These are phyloP conservation scores for Penicillium sp. DNA, from an alignment of 2,329 filamentous ascomycete genomes.

Conservation along the genomic window DNA sequence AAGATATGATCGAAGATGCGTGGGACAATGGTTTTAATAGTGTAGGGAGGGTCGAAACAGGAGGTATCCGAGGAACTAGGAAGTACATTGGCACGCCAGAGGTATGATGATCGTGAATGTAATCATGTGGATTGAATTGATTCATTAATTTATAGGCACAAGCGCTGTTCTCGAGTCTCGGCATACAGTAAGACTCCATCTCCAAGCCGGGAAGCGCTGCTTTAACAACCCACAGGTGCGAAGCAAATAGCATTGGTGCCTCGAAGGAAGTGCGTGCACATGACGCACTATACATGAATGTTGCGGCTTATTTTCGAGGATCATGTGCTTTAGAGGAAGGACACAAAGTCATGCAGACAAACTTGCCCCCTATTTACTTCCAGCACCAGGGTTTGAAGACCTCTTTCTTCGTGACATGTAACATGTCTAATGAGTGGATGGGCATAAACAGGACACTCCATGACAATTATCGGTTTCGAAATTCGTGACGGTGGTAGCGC, in stretches of 20 bases:
- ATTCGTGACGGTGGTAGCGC: conserved; percentile 53
- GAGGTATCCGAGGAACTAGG: conserved; percentile 74
- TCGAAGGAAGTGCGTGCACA: conserved; percentile 45
- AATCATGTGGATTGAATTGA: neutral
- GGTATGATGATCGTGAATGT: conserved; percentile 41
- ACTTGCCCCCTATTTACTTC: conserved; percentile 75
- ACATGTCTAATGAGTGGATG: too few species aligned
- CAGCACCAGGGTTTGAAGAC: conserved; percentile 71
- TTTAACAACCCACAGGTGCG: conserved; percentile 37
- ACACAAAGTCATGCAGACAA: conserved; percentile 60
- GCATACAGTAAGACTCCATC: conserved; percentile 52
- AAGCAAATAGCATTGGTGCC: conserved; percentile 56
- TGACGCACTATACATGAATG: conserved; percentile 55
- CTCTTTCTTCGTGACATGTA: conserved; percentile 2
- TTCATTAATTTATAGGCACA: conserved; percentile 51
- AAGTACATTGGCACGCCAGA: conserved; percentile 95
- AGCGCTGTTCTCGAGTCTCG: conserved; percentile 62
- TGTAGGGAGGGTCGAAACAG: conserved; percentile 68
- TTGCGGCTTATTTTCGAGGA: conserved; percentile 67
- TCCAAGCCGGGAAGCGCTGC: too few species aligned
- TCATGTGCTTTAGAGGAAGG: conserved; percentile 40
- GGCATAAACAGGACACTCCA: conserved; percentile 69
- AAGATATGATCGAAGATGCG: conserved; percentile 78
- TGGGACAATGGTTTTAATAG: conserved; percentile 80
- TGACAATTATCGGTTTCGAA: conserved; percentile 83